Evolutionary conservation across 2,329 filamentous ascomycete species (phyloP).

Genomic region (Endocalyx cinctus): DNA sequence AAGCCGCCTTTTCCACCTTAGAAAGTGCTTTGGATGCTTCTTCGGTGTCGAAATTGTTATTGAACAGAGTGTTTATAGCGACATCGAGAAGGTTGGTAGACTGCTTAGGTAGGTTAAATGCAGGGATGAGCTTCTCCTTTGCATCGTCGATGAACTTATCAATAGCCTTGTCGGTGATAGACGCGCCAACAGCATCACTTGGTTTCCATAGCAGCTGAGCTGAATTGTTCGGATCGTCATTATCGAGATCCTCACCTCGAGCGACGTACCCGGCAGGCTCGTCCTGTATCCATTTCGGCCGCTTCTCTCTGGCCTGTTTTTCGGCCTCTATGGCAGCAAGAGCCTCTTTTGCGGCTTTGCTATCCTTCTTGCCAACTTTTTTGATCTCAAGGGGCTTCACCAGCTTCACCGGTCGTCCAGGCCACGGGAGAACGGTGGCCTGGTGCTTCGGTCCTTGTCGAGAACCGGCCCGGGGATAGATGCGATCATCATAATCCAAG

Average conservation of each 20-base stretch:
- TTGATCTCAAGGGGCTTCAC: slow-evolving; percentile 85
- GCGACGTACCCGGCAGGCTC: slow-evolving; percentile 81
- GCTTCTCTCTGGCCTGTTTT: slow-evolving; percentile 70
- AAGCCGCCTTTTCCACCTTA: slow-evolving; percentile 62
- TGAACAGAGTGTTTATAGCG: slow-evolving; percentile 68
- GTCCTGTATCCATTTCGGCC: slow-evolving; percentile 91
- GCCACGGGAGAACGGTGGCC: slow-evolving; percentile 80
- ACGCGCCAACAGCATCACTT: slow-evolving; percentile 48
- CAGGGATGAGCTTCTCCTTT: slow-evolving; percentile 52
- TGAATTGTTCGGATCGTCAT: slow-evolving; percentile 70
- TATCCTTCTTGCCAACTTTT: slow-evolving; percentile 73
- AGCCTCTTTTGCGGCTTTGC: slow-evolving; percentile 74
- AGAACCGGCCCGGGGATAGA: slow-evolving; percentile 92
- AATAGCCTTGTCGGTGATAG: slow-evolving; percentile 53
- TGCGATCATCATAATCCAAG: slow-evolving; percentile 93
- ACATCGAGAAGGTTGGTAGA: slow-evolving; percentile 88
- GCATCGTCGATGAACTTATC: slow-evolving; percentile 73
- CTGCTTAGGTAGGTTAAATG: slow-evolving; percentile 65
- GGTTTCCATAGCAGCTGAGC: slow-evolving; percentile 76
- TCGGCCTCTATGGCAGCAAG: slow-evolving; percentile 77
- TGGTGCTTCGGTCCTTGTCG: slow-evolving; percentile 88
- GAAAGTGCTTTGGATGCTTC: slow-evolving; percentile 66
- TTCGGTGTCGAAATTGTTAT: slow-evolving; percentile 65
- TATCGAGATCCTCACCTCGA: slow-evolving; percentile 72
- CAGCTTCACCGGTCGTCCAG: slow-evolving; percentile 80